Conservation (phyloP, 192 early-diverging fungal genomes). For the Ambispora gerdemannii region DNA sequence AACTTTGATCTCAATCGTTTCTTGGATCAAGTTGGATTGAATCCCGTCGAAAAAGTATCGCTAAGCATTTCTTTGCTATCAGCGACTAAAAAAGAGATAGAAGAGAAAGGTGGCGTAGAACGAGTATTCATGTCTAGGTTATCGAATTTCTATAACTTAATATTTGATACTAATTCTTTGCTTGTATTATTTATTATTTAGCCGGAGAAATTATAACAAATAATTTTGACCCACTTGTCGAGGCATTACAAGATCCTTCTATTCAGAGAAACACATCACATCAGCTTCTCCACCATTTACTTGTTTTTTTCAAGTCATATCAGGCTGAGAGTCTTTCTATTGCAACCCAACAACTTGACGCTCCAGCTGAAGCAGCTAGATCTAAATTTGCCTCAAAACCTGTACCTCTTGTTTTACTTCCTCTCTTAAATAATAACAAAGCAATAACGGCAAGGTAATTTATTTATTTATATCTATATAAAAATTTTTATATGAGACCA, state of each 20-base stretch:
- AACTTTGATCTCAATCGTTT: slow-evolving; percentile 44
- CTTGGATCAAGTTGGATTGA: slow-evolving; percentile 36
- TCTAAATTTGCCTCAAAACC: slow-evolving; percentile 10
- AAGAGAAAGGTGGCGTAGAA: slow-evolving; percentile 45
- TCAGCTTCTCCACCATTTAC: slow-evolving; percentile 5
- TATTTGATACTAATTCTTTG: too few species aligned
- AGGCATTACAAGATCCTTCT: slow-evolving; percentile 11
- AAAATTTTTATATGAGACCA: neutral
- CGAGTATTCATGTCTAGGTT: too few species aligned
- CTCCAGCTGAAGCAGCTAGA: neutral
- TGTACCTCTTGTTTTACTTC: slow-evolving; percentile 12
- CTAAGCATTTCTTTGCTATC: slow-evolving; percentile 40
- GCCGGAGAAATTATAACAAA: slow-evolving; percentile 26
- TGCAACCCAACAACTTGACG: slow-evolving; percentile 15
- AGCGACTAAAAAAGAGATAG: slow-evolving; percentile 41
- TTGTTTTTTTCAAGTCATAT: slow-evolving; percentile 26
- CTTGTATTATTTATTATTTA: neutral
- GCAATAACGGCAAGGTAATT: slow-evolving; percentile 1
- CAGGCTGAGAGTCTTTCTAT: slow-evolving; percentile 12
- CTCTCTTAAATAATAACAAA: neutral
- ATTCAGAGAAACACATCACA: slow-evolving; percentile 3
- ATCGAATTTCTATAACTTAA: too few species aligned
- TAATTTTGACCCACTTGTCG: slow-evolving; percentile 21
- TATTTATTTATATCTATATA: neutral
- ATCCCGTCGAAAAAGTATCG: slow-evolving; percentile 39